Base-by-base conservation (phyloP, 805 yeast genomes). In the Starmera pachycereana region DNA sequence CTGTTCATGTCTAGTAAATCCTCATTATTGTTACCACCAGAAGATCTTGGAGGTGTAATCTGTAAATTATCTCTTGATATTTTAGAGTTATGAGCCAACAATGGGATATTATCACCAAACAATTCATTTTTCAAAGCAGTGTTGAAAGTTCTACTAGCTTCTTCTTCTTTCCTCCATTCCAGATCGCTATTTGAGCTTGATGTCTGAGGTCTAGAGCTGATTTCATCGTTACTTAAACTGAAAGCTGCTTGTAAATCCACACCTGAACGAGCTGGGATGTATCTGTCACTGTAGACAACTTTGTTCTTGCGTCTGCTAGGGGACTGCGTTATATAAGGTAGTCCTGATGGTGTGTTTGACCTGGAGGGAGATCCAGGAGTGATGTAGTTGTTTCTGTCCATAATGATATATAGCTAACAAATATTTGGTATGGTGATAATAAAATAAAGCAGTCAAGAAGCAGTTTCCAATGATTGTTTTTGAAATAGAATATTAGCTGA, bases 221-320 rank as follows among this genome's bases (percentile, higher is more conserved):
- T 12, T 13, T 49, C 53, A 19, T 43, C 46, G 37, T 45, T 47
- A 36, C 47, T 45, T 40, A 47, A 40, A 36, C 51, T 50, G 43
- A 50, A 52, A 7, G 96, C 96, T 0, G 96, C 87, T 52, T 86
- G 92, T 12, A 90, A 64, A 52, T 87, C 94, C 22, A 87, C 74
- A 1, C 95, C 96, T 2, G 85, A 78, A 37, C 98, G 63, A 44
- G 75, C 78, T 6, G 98, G 98, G 25, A 92, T 85, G 58, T 78
- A 87, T 41, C 97, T 66, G 59, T 89, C 98, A 46, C 84, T 78
- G 60, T 82, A 84, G 1, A 75, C 66, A 3, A 73, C 60, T 40
- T 69, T 69, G 40, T 67, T 65, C 43, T 51, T 50, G 19, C 55
- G 44, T 12, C 27, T 35, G 12, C 56, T 43, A 4, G 59, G 59